Evolutionary conservation across 768 basidiomycete genomes (phyloP).

Genomic region (Naganishia friedmannii): DNA sequence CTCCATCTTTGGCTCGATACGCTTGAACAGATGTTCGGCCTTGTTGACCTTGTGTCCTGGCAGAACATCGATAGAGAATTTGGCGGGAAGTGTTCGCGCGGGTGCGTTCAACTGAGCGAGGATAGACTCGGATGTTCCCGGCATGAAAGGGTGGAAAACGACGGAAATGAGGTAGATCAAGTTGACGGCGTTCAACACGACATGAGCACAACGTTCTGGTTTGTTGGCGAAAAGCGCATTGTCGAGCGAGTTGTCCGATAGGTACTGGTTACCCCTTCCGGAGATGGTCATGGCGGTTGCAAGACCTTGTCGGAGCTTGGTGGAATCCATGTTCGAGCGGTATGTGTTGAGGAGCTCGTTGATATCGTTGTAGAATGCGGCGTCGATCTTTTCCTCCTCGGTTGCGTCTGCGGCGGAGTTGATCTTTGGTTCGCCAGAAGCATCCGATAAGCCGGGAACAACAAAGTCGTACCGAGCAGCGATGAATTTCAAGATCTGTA

Average conservation of each 20-base stretch:
- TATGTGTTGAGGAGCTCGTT: conserved; percentile 77
- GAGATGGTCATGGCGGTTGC: conserved; percentile 88
- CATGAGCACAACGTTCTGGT: conserved; percentile 81
- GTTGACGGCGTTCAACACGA: conserved; percentile 84
- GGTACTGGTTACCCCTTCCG: conserved; percentile 81
- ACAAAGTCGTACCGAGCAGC: conserved; percentile 75
- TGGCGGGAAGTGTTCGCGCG: conserved; percentile 70
- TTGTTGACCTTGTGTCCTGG: conserved; percentile 78
- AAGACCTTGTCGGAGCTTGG: conserved; percentile 82
- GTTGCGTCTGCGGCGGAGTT: conserved; percentile 44
- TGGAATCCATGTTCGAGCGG: conserved; percentile 80
- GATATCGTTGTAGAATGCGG: conserved; percentile 70
- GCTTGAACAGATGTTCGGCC: conserved; percentile 87
- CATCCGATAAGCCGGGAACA: conserved; percentile 75
- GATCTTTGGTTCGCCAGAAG: conserved; percentile 62
- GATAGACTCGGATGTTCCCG: conserved; percentile 75
- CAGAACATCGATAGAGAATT: conserved; percentile 74
- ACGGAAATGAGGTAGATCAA: conserved; percentile 85
- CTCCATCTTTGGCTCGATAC: conserved; percentile 85
- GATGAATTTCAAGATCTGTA: conserved; percentile 74
- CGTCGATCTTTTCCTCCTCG: conserved; percentile 53
- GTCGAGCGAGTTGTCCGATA: conserved; percentile 87
- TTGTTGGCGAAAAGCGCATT: conserved; percentile 79
- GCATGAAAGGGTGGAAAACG: conserved; percentile 94
- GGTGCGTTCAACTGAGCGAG: conserved; percentile 85